Evolutionary conservation across 768 basidiomycete species (phyloP), one percentile per base, ranked within the genome.

Genomic region (Termitomyces sp.): DNA sequence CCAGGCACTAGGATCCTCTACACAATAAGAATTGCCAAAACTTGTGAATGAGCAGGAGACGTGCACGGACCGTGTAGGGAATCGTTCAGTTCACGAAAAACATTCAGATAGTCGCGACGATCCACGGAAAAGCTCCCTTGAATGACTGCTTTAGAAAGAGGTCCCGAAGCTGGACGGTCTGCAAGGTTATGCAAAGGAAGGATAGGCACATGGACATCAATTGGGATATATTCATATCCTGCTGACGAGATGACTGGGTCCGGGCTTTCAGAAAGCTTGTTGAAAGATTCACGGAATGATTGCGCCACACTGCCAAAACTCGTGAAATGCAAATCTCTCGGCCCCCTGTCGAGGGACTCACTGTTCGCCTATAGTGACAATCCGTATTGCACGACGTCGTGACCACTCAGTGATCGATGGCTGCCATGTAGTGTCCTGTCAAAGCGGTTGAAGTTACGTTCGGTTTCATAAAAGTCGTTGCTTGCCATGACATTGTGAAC

Each of bases 361-460:
- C 75, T 76, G 74, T 53, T 71, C 68, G 3, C 70, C 71, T 29
- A 76, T 73, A 12, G 75, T 62, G 7, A 74, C 53, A 18, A 75
- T 54, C 4, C 75, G 69, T 22, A 76, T 67, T 13, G 75, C 73
- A 33, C 66, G 63, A 22, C 73, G 63, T 35, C 66, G 66, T 29
- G 73, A 59, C 74, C 75, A 77, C 44, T 69, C 66, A 16, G 68
- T 56, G 16, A 74, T 73, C 18, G 59, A 43, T 7, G 33, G 56
- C 44, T 72, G 73, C 69, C 70, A 75, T 3, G 44, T 44, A 41
- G 59, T 41, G 43, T 69, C 68, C 64, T 64, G 39, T 45, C 0
- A n/a, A 33, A 22, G 31, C 15, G 45, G 7, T 33, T 15, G 20
- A 7, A 9, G 3, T 46, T 15, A 49, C n/a, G 13, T 7, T 46